phyloP scores from a whole-genome alignment of 106 monocot genomes.

The Dioscorea alata region DNA sequence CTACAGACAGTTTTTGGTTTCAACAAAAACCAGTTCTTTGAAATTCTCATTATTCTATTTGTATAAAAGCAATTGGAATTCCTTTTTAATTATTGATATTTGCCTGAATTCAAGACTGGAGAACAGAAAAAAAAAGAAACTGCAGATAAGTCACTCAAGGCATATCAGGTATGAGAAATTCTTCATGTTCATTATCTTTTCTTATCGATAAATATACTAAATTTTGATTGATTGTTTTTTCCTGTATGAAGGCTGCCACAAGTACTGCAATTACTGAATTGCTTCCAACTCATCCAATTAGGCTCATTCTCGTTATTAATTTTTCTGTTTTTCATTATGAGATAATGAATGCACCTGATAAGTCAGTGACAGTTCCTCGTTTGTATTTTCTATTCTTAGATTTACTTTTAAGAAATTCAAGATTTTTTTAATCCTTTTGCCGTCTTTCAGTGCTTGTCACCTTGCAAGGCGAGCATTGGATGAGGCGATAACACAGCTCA shows the following conservation, averaged over 20 bases:
- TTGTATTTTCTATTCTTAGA: background rate
- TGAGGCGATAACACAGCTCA: conserved; percentile 5
- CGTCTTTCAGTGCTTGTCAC: conserved; percentile 5
- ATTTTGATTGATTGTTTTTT: background rate
- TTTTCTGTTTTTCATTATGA: conserved; percentile 35
- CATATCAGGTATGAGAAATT: conserved; percentile 22
- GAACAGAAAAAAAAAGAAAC: conserved; percentile 18
- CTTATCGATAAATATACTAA: background rate
- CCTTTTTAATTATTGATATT: conserved; percentile 30
- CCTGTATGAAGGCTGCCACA: conserved; percentile 23
- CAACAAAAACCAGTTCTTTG: conserved; percentile 78
- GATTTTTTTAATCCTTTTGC: background rate
- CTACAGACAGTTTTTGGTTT: conserved; percentile 78
- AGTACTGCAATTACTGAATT: conserved; percentile 25
- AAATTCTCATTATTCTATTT: no score
- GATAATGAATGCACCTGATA: conserved; percentile 19
- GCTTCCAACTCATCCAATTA: conserved; percentile 15
- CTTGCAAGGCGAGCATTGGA: conserved; percentile 10
- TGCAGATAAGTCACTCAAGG: conserved; percentile 25
- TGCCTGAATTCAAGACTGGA: conserved; percentile 20
- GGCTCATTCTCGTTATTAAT: conserved; percentile 28
- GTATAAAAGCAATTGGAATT: no score
- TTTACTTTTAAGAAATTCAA: background rate
- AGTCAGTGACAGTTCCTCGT: conserved; percentile 2
- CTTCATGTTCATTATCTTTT: background rate